A percentile compares a stretch with the other conserved stretches of the same genome.
Evolutionary conservation across 805 yeast species (phyloP).

Genomic region (Kuraishia ogatae): DNA sequence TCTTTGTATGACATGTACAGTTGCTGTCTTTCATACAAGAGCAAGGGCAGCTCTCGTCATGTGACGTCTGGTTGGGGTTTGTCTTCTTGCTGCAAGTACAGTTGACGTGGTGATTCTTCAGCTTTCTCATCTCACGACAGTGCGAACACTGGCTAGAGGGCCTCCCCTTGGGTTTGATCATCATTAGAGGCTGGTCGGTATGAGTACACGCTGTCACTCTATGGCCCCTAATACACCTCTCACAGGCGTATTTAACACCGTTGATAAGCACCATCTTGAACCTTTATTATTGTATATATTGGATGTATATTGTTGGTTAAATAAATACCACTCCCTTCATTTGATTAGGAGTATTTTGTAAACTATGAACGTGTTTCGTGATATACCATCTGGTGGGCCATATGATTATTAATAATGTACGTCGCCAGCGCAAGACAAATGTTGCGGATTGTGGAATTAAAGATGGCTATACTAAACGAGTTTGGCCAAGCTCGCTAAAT

Average conservation of each 20-base stretch:
- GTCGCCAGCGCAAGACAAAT: neutral
- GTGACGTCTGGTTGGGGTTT: slow-evolving; percentile 12
- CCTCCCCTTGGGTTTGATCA: slow-evolving; percentile 94
- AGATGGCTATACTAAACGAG: neutral
- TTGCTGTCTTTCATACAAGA: slow-evolving; percentile 22
- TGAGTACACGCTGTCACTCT: slow-evolving; percentile 92
- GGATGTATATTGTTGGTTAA: neutral
- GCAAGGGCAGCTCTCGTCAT: slow-evolving; percentile 16
- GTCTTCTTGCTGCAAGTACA: slow-evolving; percentile 63
- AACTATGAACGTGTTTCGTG: neutral
- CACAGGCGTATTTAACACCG: slow-evolving; percentile 95
- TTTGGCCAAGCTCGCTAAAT: neutral
- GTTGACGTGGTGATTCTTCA: slow-evolving; percentile 54
- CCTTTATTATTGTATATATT: neutral
- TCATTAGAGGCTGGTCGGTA: slow-evolving; percentile 80
- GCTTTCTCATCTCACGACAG: slow-evolving; percentile 68
- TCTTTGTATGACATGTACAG: slow-evolving; percentile 22
- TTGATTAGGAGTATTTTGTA: neutral
- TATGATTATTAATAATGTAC: neutral
- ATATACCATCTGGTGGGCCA: neutral
- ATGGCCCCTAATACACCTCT: slow-evolving; percentile 92
- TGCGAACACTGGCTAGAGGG: slow-evolving; percentile 89
- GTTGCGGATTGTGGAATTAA: neutral
- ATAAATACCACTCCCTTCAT: neutral
- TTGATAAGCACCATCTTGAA: slow-evolving; percentile 73